Evolutionary conservation across 1,139 yeast genomes (phyloP).

Genomic region (Taiozyma sp.): DNA sequence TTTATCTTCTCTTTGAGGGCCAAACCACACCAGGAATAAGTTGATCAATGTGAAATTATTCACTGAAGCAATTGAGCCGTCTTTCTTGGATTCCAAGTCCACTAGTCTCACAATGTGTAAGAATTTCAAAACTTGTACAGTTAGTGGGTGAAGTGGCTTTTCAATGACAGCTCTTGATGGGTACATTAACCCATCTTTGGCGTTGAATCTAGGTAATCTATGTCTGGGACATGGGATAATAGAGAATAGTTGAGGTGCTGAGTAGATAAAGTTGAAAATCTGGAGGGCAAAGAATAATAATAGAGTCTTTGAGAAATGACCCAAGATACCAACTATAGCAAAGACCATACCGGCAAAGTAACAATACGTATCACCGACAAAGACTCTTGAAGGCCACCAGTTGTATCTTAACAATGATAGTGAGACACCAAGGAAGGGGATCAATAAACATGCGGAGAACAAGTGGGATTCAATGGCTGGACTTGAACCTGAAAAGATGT

Average conservation of each 20-base stretch:
- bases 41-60: constrained; percentile 89
- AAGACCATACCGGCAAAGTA: constrained; percentile 98
- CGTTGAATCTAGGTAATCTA: constrained; percentile 75
- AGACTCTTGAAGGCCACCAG: constrained; percentile 88
- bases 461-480: constrained; percentile 80
- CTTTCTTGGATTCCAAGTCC: constrained; percentile 31
- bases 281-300: constrained; percentile 86
- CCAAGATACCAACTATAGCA: constrained; percentile 93
- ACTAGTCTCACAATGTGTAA: constrained; percentile 42
- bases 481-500: constrained; percentile 45
- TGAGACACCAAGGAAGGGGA: constrained; percentile 88
- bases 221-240: constrained; percentile 95
- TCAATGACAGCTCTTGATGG: constrained; percentile 55
- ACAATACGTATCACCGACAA: constrained; percentile 98
- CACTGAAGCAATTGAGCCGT: constrained; percentile 37
- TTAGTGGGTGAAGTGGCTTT: constrained; percentile 30
- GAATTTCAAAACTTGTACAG: constrained; percentile 29
- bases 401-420: constrained; percentile 71
- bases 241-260: constrained; percentile 84
- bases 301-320: constrained; percentile 93
- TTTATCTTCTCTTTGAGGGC: constrained; percentile 83
- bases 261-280: constrained; percentile 81
- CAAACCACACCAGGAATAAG: constrained; percentile 75
- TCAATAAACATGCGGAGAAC: constrained; percentile 69
- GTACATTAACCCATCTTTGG: constrained; percentile 63